These are phyloP conservation scores for Globisporangium carolinianum DNA, from an alignment of 352 stramenopile genomes.

Conservation along the genomic window DNA sequence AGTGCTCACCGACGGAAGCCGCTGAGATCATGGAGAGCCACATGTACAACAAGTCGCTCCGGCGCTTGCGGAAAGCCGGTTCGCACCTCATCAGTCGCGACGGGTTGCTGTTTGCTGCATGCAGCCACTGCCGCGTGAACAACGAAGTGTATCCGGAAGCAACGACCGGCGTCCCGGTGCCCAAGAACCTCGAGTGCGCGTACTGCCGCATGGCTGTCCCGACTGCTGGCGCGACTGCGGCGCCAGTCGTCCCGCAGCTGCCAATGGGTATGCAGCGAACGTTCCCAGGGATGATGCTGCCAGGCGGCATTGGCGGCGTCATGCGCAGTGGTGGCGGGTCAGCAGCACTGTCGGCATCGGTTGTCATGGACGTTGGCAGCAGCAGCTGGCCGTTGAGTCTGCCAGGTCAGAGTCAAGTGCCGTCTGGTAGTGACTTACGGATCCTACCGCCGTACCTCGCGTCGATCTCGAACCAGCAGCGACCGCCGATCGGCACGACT, in stretches of 20 bases:
- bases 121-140: slow-evolving; percentile 37
- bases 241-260: slow-evolving; percentile 9
- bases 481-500: background rate
- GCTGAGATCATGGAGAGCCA: slow-evolving; percentile 69
- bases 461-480: slow-evolving; percentile 13
- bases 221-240: slow-evolving; percentile 30
- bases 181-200: slow-evolving; percentile 52
- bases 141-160: slow-evolving; percentile 63
- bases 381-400: background rate
- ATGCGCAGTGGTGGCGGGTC: too few relatives aligned
- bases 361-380: background rate
- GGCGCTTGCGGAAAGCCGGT: slow-evolving; percentile 25
- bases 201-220: slow-evolving; percentile 46
- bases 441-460: slow-evolving; percentile 20
- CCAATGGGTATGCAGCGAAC: background rate
- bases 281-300: background rate
- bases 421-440: background rate
- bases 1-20: slow-evolving; percentile 61
- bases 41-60: slow-evolving; percentile 65
- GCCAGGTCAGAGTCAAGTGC: too few relatives aligned
- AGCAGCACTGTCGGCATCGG: background rate
- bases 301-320: background rate
- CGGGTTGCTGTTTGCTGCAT: slow-evolving; percentile 42
- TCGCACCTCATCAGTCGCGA: slow-evolving; percentile 35
- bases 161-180: slow-evolving; percentile 52